Percentiles rank a stretch among this genome's conserved stretches.
phyloP scores from a whole-genome alignment of 441 rosid genomes.

The Bocquillonia castaneifolia region DNA sequence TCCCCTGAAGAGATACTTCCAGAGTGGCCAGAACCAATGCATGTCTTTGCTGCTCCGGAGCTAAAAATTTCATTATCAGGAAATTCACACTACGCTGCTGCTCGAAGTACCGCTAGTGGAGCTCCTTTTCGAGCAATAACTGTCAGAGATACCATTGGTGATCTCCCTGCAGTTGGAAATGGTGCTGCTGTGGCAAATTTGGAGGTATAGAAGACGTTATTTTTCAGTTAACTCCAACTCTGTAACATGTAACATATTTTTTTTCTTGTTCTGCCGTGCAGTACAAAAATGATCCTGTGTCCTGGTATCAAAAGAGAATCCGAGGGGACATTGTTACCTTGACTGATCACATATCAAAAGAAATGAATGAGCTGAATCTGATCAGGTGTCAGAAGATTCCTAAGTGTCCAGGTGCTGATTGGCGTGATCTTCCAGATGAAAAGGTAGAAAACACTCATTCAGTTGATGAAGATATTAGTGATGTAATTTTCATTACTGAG shows the following conservation, averaged over 20 bases:
- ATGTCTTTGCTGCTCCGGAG: constrained; percentile 67
- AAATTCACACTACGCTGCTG: constrained; percentile 60
- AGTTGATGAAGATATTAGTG: constrained; percentile 27
- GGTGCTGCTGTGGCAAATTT: constrained; percentile 46
- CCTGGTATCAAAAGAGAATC: constrained; percentile 54
- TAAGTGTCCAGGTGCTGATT: constrained; percentile 81
- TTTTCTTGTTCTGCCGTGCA: constrained; percentile 26
- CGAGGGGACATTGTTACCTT: constrained; percentile 45
- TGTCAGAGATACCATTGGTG: constrained; percentile 88
- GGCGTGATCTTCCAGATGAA: constrained; percentile 76
- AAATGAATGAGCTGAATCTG: constrained; percentile 75
- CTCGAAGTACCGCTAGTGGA: constrained; percentile 58
- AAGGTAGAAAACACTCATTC: constrained; percentile 39
- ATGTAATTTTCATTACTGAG: neutral
- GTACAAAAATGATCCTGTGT: constrained; percentile 53
- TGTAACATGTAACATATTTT: neutral
- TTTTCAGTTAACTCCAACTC: neutral
- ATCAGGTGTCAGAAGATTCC: constrained; percentile 69
- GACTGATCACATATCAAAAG: constrained; percentile 72
- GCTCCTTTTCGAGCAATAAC: constrained; percentile 91
- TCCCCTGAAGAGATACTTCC: constrained; percentile 77
- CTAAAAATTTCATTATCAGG: constrained; percentile 50
- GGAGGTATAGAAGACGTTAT: constrained; percentile 38
- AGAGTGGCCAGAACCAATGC: constrained; percentile 99
- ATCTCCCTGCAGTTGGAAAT: constrained; percentile 66